phyloP scores from a whole-genome alignment of 2,329 filamentous ascomycete genomes.

The Colletotrichum salicis region DNA sequence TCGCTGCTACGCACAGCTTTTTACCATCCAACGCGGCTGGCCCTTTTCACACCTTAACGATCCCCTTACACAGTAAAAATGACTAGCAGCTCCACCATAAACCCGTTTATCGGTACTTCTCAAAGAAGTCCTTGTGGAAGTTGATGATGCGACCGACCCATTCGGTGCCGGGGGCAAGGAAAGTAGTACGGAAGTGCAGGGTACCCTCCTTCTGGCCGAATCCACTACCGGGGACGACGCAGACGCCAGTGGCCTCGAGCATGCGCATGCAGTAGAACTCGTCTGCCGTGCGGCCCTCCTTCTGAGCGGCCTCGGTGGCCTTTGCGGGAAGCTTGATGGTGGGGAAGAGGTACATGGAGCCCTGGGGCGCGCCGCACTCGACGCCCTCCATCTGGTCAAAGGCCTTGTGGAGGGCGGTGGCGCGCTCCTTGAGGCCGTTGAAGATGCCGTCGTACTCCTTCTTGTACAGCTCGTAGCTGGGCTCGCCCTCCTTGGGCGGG shows the following conservation, averaged over 20 bases:
- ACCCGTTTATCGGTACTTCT: slow-evolving; percentile 70
- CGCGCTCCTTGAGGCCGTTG: slow-evolving; percentile 80
- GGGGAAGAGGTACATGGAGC: slow-evolving; percentile 99
- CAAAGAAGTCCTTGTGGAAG: slow-evolving; percentile 93
- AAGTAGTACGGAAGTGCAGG: slow-evolving; percentile 95
- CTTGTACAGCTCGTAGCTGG: slow-evolving; percentile 85
- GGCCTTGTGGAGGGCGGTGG: slow-evolving; percentile 86
- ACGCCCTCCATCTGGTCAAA: slow-evolving; percentile 97
- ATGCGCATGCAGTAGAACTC: slow-evolving; percentile 95
- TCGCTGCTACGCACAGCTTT: neutral
- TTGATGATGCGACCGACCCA: slow-evolving; percentile 89
- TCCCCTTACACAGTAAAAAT: neutral
- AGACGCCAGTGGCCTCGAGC: slow-evolving; percentile 93
- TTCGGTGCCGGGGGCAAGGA: slow-evolving; percentile 94
- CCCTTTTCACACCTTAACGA: neutral
- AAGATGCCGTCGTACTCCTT: slow-evolving; percentile 88
- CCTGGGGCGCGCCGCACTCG: slow-evolving; percentile 87
- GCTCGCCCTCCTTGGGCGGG: slow-evolving; percentile 84
- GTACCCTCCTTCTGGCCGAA: slow-evolving; percentile 95
- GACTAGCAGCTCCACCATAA: neutral
- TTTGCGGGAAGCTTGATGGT: slow-evolving; percentile 83
- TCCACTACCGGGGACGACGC: slow-evolving; percentile 89
- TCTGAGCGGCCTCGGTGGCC: slow-evolving; percentile 78
- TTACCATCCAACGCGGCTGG: slow-evolving; percentile 1
- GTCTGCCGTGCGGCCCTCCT: slow-evolving; percentile 80